These are phyloP conservation scores for Penicillium salamii DNA, from an alignment of 495 filamentous ascomycete species.

Conservation along the genomic window DNA sequence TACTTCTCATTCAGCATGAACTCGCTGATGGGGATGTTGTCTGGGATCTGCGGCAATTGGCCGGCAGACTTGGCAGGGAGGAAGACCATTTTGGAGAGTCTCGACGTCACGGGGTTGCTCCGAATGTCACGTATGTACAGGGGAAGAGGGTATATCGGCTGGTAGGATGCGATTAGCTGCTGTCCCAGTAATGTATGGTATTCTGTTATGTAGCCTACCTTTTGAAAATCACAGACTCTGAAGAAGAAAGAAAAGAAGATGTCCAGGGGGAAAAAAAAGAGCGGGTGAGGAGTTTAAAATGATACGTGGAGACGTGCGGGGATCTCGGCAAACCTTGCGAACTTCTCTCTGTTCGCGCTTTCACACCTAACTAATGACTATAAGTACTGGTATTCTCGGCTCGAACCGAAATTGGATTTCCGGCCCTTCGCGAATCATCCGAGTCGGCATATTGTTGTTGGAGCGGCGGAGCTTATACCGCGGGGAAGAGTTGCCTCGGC, in stretches of 20 bases:
- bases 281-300: not conserved
- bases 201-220: too few relatives aligned
- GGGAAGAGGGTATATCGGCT: not conserved
- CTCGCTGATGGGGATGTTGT: constrained; percentile 71
- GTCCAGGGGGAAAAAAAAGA: not conserved
- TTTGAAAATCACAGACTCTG: too few relatives aligned
- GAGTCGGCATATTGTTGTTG: not conserved
- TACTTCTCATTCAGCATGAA: constrained; percentile 77
- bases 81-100: constrained; percentile 67
- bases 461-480: not conserved
- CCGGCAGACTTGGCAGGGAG: constrained; percentile 66
- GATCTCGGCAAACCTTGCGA: constrained; percentile 10
- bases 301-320: constrained; percentile 9
- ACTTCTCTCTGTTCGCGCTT: too few relatives aligned
- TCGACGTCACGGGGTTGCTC: not conserved
- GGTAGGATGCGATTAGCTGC: not conserved
- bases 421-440: not conserved
- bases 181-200: not conserved
- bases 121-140: not conserved
- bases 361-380: too few relatives aligned
- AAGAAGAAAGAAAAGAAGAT: not conserved
- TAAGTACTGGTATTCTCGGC: not conserved
- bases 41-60: constrained; percentile 66
- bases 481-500: too few relatives aligned
- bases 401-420: not conserved